Base-by-base conservation (phyloP, 305 asterid species). In the Fraxinus floribunda region DNA sequence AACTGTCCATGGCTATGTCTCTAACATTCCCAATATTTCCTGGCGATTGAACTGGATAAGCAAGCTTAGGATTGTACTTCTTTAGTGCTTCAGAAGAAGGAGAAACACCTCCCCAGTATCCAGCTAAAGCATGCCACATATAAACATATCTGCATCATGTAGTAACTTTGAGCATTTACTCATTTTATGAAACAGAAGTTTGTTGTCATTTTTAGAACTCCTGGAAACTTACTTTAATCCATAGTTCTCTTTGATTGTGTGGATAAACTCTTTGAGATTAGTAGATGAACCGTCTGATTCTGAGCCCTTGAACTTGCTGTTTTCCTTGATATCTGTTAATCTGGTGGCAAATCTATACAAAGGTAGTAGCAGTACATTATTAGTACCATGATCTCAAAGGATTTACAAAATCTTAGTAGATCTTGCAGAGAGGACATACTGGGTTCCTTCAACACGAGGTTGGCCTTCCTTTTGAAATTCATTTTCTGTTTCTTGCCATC, bases 401-500 rank as follows among this genome's bases (percentile, higher is more conserved):
- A 68, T 36, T 81, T 4, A 29, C 10, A 70, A 66, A 72, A 73
- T 34, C 57, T 8, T 5, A 36, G 10, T 75, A 5, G 2, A 9
- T 8, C 55, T 70, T 57, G 38, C 52, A 60, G 20, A 30, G 38
- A 29, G 24, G 22, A 72, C 92, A 84, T 86, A 92, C 95, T 92
- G 93, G 68, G 91, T 81, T 75, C 93, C 94, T 83, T 89, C 93
- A 66, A 86, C 71, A 4, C 78, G 26, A 0, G 91, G 90, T 72
- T 90, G 81, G 60, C 95, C 92, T 84, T 87, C 94, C 75, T 87
- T 89, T 4, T 75, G 75, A 70, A 88, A 87, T 22, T 90, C 93
- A 29, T 89, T 92, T 1, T 4, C 80, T 0, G 90, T 87, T 16
- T 90, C 92, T 81, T 91, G 93, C 95, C 95, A 91, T 55, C 93